Evolutionary conservation across 352 stramenopile species (phyloP).

Genomic region (Phytophthora sp.): DNA sequence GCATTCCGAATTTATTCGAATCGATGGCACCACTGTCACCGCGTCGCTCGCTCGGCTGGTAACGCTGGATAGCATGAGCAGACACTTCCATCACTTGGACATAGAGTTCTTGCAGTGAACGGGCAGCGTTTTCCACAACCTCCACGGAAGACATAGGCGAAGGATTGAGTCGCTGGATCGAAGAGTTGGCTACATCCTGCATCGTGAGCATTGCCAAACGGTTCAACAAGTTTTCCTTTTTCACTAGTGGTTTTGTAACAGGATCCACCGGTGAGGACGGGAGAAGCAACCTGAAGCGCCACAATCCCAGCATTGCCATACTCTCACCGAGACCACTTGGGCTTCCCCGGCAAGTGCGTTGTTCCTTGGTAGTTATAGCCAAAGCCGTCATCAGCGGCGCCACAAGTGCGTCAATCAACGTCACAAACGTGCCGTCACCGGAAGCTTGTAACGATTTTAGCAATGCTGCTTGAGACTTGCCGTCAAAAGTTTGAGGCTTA

Average conservation of each 20-base stretch:
- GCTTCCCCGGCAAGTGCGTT: not conserved
- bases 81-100: constrained; percentile 39
- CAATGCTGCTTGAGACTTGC: constrained; percentile 25
- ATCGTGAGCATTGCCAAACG: constrained; percentile 81
- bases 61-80: constrained; percentile 61
- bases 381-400: constrained; percentile 39
- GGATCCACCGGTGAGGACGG: constrained; percentile 97
- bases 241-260: constrained; percentile 92
- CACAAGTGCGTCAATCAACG: constrained; percentile 51
- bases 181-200: constrained; percentile 60
- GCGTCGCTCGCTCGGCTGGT: constrained; percentile 28
- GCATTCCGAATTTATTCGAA: constrained; percentile 26
- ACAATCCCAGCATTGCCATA: constrained; percentile 92
- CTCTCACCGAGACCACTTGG: constrained; percentile 57
- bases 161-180: constrained; percentile 63
- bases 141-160: constrained; percentile 38
- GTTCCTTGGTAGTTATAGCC: constrained; percentile 10
- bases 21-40: constrained; percentile 22
- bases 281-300: constrained; percentile 93
- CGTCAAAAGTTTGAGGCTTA: constrained; percentile 24
- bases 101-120: constrained; percentile 29
- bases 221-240: constrained; percentile 92
- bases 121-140: constrained; percentile 14
- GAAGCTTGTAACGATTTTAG: constrained; percentile 45
- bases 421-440: constrained; percentile 41